These are phyloP conservation scores for Lactuca saligna DNA, from an alignment of 129 eudicot species.

Conservation along the genomic window DNA sequence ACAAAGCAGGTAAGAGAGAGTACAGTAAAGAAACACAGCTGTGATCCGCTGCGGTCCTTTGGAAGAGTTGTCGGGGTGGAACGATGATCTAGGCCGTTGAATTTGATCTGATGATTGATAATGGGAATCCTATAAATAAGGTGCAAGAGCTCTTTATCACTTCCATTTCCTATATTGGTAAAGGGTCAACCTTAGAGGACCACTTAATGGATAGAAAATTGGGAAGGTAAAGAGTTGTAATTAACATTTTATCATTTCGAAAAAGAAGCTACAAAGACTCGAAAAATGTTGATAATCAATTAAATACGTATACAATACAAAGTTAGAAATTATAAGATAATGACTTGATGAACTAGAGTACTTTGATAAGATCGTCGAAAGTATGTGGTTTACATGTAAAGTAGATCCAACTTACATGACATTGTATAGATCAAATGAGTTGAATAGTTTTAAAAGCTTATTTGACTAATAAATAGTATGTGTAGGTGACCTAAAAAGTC, in stretches of 20 bases:
- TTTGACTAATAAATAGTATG: too few relatives aligned
- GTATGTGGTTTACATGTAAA: too few relatives aligned
- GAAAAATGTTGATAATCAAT: background rate
- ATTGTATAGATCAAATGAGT: too few relatives aligned
- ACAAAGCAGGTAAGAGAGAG: slow-evolving; percentile 27
- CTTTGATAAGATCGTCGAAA: too few relatives aligned
- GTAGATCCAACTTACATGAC: too few relatives aligned
- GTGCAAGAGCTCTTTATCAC: background rate
- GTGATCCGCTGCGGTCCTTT: slow-evolving; percentile 24
- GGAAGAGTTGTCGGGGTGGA: slow-evolving; percentile 19
- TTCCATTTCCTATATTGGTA: background rate
- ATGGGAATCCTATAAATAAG: background rate
- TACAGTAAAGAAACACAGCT: slow-evolving; percentile 8
- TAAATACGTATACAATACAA: too few relatives aligned
- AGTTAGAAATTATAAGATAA: too few relatives aligned
- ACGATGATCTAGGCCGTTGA: slow-evolving; percentile 28
- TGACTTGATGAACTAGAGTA: too few relatives aligned
- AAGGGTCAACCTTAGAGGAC: background rate
- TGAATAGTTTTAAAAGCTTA: too few relatives aligned
- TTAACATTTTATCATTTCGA: background rate
- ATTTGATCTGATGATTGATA: background rate
- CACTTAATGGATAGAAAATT: background rate
- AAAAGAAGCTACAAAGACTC: background rate
- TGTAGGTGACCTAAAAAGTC: too few relatives aligned
- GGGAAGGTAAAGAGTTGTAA: background rate